Evolutionary conservation across 768 basidiomycete genomes (phyloP), one percentile per base, ranked within the genome.

Genomic region (Pulveroboletus frians): DNA sequence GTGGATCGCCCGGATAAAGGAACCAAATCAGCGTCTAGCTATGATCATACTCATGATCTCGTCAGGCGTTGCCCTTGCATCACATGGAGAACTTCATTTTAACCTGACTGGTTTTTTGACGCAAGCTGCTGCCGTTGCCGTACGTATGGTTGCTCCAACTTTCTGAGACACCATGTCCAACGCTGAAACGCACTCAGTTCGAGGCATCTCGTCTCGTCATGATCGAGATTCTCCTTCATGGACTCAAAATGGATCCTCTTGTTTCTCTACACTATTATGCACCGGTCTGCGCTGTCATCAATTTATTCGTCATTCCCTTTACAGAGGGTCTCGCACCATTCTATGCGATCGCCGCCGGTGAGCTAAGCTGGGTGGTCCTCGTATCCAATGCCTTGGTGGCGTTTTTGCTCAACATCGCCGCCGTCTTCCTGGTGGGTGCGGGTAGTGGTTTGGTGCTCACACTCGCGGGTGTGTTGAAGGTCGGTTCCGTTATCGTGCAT

Each of bases 261-360:
- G 89, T 92, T 18, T 96, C 93, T 6, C 70, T 98, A 44, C 90
- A 98, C 73, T 97, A 95, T 73, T 96, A 93, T 64, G 93, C 94
- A 9, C 93, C 93, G 13, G 90, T 97, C 44, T 98, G 95, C 67
- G 92, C 95, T 0, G 66, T 74, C 52, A 88, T 98, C 73, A 97
- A 96, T 68, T 78, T 92, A 20, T 64, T 80, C 46, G 74, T 95
- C 54, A 69, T 98, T 17, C 92, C 93, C 7, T 90, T 97, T 73
- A 94, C 91, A 0, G 95, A 98, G 67, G 92, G 95, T 2, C 69
- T 88, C 11, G 86, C 77, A 8, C 95, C 95, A 0, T 91, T 98
- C 74, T 79, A 80, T 56, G 85, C 82, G 40, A 69, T 92, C 38
- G 69, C 59, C 10, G 53, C 61, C 30, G 61, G 71, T 21, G 69